Base-by-base conservation (phyloP, 306 rosid species). In the Boehmeria nivea region DNA sequence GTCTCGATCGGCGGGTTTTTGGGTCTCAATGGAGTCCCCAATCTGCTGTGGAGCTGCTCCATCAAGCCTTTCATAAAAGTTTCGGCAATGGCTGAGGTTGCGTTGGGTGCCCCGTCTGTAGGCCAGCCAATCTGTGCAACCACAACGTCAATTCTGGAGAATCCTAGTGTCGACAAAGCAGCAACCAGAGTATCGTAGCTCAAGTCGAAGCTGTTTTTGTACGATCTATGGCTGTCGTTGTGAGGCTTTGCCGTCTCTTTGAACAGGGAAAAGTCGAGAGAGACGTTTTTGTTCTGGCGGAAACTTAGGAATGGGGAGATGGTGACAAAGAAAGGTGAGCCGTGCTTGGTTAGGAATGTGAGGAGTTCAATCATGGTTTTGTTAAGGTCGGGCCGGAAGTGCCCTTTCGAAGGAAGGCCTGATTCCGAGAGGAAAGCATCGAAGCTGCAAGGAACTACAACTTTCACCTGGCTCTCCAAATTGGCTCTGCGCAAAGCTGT, bases 61-160 rank as follows among this genome's bases (percentile, higher is more conserved):
- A 78, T 64, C 61, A 90, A 74, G 61, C 98, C 89, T 69, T 76
- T 80, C 80, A 82, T 76, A 74, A 90, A 87, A 43, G 73, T 76
- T 74, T 84, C 88, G 7, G 98, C 95, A 8, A 65, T 69, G 51
- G 57, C 43, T 27, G 87, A 59, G 65, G 74, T 82, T n/a, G 95
- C 95, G 22, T 74, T 76, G 42, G 66, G 59, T 49, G 87, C 83
- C 70, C 91, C 98, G 38, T 90, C 98, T 7, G 98, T 87, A 16
- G 98, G 98, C 98, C 98, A 90, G 66, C 98, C 95, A 56, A 87
- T 80, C 76, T 90, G 89, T 1, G 88, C 78, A 67, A 90, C 83
- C 21, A 84, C 82, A 57, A 87, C 72, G 25, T 80, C 82, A 66
- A 71, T 81, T 24, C 68, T 63, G 25, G 94, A 73, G 72, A 78